Percentiles rank a stretch among this genome's conserved stretches.
Evolutionary conservation across 2,329 filamentous ascomycete species (phyloP).

Genomic region (Onygenales sp.): DNA sequence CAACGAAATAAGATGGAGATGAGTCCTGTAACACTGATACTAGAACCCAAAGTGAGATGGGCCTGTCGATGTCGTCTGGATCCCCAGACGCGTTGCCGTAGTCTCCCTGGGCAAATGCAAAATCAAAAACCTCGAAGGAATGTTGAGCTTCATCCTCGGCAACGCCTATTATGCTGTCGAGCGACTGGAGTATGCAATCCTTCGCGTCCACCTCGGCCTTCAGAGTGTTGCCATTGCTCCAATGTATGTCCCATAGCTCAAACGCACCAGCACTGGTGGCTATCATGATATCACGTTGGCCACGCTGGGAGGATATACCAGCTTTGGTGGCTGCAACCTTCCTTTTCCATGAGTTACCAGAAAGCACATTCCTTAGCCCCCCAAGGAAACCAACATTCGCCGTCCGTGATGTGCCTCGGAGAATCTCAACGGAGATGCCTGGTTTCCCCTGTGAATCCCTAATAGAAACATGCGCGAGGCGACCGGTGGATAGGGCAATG

Average conservation of each 20-base stretch:
- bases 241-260: constrained; percentile 80
- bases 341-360: constrained; percentile 59
- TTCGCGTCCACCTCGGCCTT: constrained; percentile 63
- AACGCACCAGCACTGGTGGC: constrained; percentile 68
- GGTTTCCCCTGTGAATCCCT: constrained; percentile 82
- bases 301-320: constrained; percentile 60
- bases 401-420: constrained; percentile 52
- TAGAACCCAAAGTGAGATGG: constrained; percentile 50
- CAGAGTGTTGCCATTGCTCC: constrained; percentile 71
- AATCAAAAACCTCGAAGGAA: constrained; percentile 67
- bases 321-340: constrained; percentile 74
- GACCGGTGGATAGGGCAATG: constrained; percentile 72
- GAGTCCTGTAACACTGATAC: constrained; percentile 47
- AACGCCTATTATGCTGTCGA: constrained; percentile 48
- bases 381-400: constrained; percentile 62
- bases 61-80: constrained; percentile 39
- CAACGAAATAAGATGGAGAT: constrained; percentile 58
- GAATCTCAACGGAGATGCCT: constrained; percentile 64
- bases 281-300: constrained; percentile 76
- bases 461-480: constrained; percentile 76
- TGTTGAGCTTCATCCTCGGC: constrained; percentile 43
- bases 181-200: constrained; percentile 51
- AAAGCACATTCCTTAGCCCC: constrained; percentile 68
- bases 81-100: constrained; percentile 33
- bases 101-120: constrained; percentile 47